phyloP scores from a whole-genome alignment of 192 early-diverging fungal species.

The Coemansia sp. region DNA sequence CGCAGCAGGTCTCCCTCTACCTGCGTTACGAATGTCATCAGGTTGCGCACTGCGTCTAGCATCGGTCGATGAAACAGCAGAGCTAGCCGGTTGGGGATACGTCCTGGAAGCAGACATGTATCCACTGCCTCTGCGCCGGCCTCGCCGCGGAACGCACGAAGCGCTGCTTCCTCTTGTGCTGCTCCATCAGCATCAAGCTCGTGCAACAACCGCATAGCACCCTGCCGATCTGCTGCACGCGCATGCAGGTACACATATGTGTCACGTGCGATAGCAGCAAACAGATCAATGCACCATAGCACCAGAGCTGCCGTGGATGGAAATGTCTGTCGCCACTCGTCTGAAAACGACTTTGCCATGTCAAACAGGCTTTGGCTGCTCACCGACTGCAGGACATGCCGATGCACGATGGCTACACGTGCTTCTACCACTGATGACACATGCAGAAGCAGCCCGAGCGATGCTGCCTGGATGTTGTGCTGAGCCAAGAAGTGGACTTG shows the following conservation, averaged over 20 bases:
- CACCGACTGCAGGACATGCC: slow-evolving; percentile 27
- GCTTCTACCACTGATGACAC: slow-evolving; percentile 45
- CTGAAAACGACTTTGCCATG: slow-evolving; percentile 25
- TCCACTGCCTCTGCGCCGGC: neutral
- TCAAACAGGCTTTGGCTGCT: slow-evolving; percentile 16
- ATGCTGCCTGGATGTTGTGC: slow-evolving; percentile 49
- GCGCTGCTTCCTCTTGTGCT: slow-evolving; percentile 15
- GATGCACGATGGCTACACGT: slow-evolving; percentile 37
- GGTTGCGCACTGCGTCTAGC: slow-evolving; percentile 40
- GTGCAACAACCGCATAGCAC: slow-evolving; percentile 33
- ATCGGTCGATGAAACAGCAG: slow-evolving; percentile 49
- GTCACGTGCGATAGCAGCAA: slow-evolving; percentile 45
- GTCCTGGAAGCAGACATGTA: slow-evolving; percentile 27
- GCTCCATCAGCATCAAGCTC: slow-evolving; percentile 26
- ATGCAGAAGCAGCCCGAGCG: slow-evolving; percentile 46
- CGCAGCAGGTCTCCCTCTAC: slow-evolving; percentile 31
- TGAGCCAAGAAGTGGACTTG: slow-evolving; percentile 50
- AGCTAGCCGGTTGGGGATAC: slow-evolving; percentile 38
- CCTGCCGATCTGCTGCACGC: slow-evolving; percentile 38
- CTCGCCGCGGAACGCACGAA: slow-evolving; percentile 25
- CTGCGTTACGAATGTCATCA: slow-evolving; percentile 39
- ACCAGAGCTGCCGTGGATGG: slow-evolving; percentile 44
- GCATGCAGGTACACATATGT: slow-evolving; percentile 47
- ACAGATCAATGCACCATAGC: slow-evolving; percentile 51
- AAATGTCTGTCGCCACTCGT: slow-evolving; percentile 32